These are phyloP conservation scores for Hypoxylon lenormandii DNA, from an alignment of 495 filamentous ascomycete genomes.

Conservation along the genomic window DNA sequence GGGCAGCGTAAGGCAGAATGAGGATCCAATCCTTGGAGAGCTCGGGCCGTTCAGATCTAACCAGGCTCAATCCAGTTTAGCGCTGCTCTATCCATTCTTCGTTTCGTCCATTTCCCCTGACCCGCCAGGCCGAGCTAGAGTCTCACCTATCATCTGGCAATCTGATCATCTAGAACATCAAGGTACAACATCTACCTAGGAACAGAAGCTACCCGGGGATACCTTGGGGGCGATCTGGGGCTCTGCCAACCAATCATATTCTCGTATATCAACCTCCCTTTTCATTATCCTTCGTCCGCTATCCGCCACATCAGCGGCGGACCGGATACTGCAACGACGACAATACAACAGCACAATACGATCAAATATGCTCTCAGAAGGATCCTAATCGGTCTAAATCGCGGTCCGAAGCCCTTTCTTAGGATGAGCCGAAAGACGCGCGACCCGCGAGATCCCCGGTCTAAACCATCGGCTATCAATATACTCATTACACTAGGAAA, in stretches of 20 bases:
- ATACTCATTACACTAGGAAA: neutral
- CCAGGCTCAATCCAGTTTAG: constrained; percentile 22
- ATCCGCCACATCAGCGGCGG: constrained; percentile 21
- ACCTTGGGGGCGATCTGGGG: neutral
- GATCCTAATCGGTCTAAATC: constrained; percentile 3
- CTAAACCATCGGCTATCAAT: neutral
- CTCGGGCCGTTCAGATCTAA: constrained; percentile 36
- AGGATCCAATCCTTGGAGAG: constrained; percentile 5
- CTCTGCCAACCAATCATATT: constrained; percentile 23
- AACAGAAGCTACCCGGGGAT: no score
- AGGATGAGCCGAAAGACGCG: constrained; percentile 21
- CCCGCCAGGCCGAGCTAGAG: constrained; percentile 1
- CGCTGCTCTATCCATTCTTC: neutral
- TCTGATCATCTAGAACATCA: no score
- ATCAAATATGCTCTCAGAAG: neutral
- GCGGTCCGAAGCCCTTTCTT: constrained; percentile 13
- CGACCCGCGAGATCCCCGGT: constrained; percentile 4
- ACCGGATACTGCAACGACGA: constrained; percentile 19
- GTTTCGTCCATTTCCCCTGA: constrained; percentile 8
- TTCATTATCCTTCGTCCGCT: constrained; percentile 12
- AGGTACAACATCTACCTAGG: no score
- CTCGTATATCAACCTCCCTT: constrained; percentile 24
- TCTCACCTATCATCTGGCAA: constrained; percentile 25
- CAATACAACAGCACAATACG: neutral
- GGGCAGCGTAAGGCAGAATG: constrained; percentile 15